Evolutionary conservation across 2,329 filamentous ascomycete genomes (phyloP), one percentile per base, ranked within the genome.

Genomic region (Apiospora aurea): DNA sequence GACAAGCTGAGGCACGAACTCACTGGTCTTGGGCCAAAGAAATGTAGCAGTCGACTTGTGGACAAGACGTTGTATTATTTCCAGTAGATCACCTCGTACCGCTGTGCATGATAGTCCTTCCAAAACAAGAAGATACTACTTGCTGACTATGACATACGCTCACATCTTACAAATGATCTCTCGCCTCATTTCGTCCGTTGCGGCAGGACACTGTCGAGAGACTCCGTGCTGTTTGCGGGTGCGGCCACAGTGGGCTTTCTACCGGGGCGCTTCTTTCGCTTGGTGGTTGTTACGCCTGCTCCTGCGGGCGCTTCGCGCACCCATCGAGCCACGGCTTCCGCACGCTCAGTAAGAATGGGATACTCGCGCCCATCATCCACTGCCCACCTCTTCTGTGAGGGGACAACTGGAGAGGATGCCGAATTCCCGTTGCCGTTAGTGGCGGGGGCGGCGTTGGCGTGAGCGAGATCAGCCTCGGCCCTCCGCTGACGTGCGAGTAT

Each of bases 321-420:
- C 93, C 94, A 96, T 57, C 88, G 83, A 0, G 90, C 88, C 72
- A 96, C 89, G 24, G 89, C 88, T 67, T 90, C 87, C 0, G 93
- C 93, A 29, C 93, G 87, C 74, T 93, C 91, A 1, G 92, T 93
- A 24, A 88, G 86, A 74, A 94, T 90, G 2, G 90, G 89, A 79
- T 93, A 93, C 75, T 94, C 92, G 76, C 89, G 90, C 0, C 87
- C 88, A 73, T 92, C 89, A 70, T 92, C 91, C 71, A 89, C 86
- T 6, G 88, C 87, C 90, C 90, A 92, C 11, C 89, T 83, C 76
- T 90, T 91, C 14, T 77, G 76, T 1, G 74, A 73, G 13, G 74
- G 71, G 38, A 69, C 74, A 7, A 76, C 78, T 68, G 78, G 76
- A 2, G 79, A 73, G 29, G 57, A 51, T 13, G 46, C 61, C 24